Evolutionary conservation across 2,329 filamentous ascomycete genomes (phyloP).

Genomic region (Fusarium sp.): DNA sequence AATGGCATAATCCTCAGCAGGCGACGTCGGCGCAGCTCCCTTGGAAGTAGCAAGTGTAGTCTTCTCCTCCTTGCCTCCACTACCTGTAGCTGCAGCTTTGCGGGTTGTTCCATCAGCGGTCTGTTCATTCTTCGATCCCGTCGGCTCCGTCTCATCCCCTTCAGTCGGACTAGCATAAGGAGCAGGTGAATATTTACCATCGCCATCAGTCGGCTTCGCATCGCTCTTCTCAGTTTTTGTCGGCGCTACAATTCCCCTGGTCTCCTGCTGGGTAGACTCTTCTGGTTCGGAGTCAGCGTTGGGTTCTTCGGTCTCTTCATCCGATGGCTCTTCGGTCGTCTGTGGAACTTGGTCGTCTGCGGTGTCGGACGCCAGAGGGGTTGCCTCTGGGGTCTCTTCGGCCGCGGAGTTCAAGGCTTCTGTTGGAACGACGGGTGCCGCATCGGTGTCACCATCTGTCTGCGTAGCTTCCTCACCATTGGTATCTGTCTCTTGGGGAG

Average conservation of each 20-base stretch:
- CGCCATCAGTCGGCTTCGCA: not conserved
- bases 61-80: not conserved
- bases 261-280: not conserved
- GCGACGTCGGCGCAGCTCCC: not conserved
- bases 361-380: not conserved
- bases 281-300: not conserved
- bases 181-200: not conserved
- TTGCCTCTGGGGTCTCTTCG: conserved; percentile 3
- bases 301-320: not conserved
- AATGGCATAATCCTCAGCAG: not conserved
- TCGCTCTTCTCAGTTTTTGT: not conserved
- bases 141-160: not conserved
- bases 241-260: not conserved
- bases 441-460: not conserved
- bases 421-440: not conserved
- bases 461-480: conserved; percentile 8
- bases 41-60: conserved; percentile 3
- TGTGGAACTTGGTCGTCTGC: not conserved
- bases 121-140: not conserved
- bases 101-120: not conserved
- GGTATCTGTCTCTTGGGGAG: not conserved
- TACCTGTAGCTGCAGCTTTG: not conserved
- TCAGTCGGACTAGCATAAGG: not conserved
- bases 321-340: conserved; percentile 1
- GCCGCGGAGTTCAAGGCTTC: not conserved